Base-by-base conservation (phyloP, 305 asterid genomes). In the Fraxinus greggii region DNA sequence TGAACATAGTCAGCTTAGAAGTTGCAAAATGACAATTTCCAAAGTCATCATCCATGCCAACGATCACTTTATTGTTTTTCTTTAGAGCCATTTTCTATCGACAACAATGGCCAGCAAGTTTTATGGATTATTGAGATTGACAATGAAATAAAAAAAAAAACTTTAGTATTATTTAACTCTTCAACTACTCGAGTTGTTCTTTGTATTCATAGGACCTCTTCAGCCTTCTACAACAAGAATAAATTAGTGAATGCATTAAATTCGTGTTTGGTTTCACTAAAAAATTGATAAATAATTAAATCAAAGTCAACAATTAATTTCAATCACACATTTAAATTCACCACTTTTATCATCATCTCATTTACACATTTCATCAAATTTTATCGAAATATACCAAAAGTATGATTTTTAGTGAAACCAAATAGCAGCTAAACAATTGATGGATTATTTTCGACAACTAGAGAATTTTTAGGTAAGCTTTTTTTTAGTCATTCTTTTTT, bases 11-110 rank as follows among this genome's bases (percentile, higher is more conserved):
- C 78, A 26, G 38, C 19, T 36, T 81, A 26, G 36, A 40, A 40
- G 21, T 81, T 35, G 38, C 84, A 63, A 82, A 33, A 76, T 69
- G 78, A 82, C 81, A 48, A 63, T 13, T 19, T 31, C n/a, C 69
- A 21, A 77, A 9, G 38, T 48, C 32, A 32, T 51, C 42, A 65
- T 65, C 73, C 15, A 26, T 4, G 36, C 36, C 21, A 10, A 67
- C 19, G 33, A 21, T 24, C 32, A 9, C 6, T 63, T 23, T 24
- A 9, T 63, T 63, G 72, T 63, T 63, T 63, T 61, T 63, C 26
- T 17, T 24, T 8, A 63, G 38, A 67, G 74, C 74, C 74, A 12
- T 63, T 63, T 23, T 23, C 72, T 24, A 24, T 63, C 33, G 72
- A 63, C 72, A 63, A 63, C 72, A 24, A 63, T 63, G 72, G n/a